These are phyloP conservation scores for Obelidium mucronatum DNA, from an alignment of 192 early-diverging fungal genomes.

Conservation along the genomic window DNA sequence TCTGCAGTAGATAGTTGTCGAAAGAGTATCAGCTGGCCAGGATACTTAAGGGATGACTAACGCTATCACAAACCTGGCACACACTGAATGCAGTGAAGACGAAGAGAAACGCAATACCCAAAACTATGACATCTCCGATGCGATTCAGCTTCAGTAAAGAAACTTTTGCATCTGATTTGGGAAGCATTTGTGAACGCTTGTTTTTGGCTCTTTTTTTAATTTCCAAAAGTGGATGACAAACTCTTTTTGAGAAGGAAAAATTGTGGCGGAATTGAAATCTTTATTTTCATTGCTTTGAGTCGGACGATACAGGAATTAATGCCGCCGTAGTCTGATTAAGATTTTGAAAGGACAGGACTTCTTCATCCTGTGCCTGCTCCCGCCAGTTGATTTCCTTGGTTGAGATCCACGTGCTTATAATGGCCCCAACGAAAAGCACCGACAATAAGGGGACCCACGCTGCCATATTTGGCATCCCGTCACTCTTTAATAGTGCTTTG, in stretches of 20 bases:
- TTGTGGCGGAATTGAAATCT: background rate
- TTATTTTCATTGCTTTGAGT: too few relatives aligned
- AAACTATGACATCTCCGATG: constrained; percentile 20
- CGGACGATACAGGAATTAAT: too few relatives aligned
- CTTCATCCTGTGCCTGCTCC: background rate
- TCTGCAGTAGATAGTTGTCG: too few relatives aligned
- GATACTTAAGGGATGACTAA: background rate
- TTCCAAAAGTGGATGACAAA: too few relatives aligned
- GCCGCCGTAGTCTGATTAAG: too few relatives aligned
- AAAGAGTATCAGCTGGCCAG: too few relatives aligned
- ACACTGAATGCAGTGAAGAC: constrained; percentile 20
- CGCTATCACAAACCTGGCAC: constrained; percentile 7
- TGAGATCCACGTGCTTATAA: background rate
- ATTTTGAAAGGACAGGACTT: background rate
- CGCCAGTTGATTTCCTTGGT: background rate
- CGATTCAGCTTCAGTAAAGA: constrained; percentile 9
- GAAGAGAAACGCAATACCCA: constrained; percentile 21
- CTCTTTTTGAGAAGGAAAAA: too few relatives aligned
- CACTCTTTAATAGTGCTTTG: constrained; percentile 3
- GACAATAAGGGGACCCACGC: constrained; percentile 10
- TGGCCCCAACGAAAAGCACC: background rate
- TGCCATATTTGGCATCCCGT: constrained; percentile 4
- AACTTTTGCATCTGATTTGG: background rate
- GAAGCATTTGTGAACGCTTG: too few relatives aligned
- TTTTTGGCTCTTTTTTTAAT: too few relatives aligned